A percentile compares a stretch with the other conserved stretches of the same genome.
These are phyloP conservation scores for Penicillium brevicompactum DNA, from an alignment of 2,329 filamentous ascomycete genomes.

Conservation along the genomic window DNA sequence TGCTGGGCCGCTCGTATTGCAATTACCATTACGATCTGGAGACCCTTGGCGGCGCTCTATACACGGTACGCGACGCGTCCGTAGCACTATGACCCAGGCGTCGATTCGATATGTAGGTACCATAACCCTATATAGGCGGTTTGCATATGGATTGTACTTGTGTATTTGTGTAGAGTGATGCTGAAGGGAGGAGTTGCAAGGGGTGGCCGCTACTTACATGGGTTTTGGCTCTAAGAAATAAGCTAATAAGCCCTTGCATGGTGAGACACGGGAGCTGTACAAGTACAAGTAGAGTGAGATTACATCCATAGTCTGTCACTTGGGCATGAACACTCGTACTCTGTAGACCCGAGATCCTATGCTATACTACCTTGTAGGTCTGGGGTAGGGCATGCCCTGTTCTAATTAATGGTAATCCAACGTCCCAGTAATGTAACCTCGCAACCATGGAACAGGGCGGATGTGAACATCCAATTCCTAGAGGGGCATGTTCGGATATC, in stretches of 20 bases:
- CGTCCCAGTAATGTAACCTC: background rate
- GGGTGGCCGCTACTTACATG: constrained; percentile 1
- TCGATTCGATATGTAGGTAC: background rate
- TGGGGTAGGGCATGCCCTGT: background rate
- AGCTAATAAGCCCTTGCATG: constrained; percentile 13
- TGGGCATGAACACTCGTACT: no score
- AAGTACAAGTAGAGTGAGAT: background rate
- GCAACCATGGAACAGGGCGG: background rate
- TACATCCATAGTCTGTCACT: background rate
- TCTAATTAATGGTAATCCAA: background rate
- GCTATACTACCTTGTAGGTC: background rate
- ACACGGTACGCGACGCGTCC: constrained; percentile 8
- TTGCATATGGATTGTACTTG: background rate
- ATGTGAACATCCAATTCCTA: background rate
- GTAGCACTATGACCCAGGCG: background rate
- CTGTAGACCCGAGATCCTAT: background rate
- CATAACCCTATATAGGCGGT: background rate
- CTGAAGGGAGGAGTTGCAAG: constrained; percentile 3
- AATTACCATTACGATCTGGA: constrained; percentile 13
- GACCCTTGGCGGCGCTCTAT: background rate
- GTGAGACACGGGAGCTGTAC: background rate
- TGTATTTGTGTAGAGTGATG: background rate
- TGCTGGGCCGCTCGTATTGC: constrained; percentile 17
- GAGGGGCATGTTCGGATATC: background rate
- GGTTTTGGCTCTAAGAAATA: constrained; percentile 5